Evolutionary conservation across 768 basidiomycete species (phyloP).

Genomic region (Botryobasidium botryosum): DNA sequence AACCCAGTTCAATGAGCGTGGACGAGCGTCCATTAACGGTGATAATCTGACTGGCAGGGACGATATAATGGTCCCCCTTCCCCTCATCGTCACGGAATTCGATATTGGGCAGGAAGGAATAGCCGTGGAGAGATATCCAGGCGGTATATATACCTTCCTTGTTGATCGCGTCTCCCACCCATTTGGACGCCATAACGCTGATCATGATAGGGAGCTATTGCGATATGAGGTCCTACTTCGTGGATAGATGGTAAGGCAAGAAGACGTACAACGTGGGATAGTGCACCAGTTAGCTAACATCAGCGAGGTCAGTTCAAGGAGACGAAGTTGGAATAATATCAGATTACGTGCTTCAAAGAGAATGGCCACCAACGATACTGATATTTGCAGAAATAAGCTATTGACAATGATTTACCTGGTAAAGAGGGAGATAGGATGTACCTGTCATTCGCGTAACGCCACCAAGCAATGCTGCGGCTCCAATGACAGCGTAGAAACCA

Average conservation of each 20-base stretch:
- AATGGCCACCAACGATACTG: slow-evolving; percentile 62
- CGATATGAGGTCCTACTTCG: background rate
- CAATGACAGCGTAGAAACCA: slow-evolving; percentile 63
- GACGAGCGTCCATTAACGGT: slow-evolving; percentile 29
- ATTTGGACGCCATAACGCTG: slow-evolving; percentile 59
- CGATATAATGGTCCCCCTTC: slow-evolving; percentile 45
- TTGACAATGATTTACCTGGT: background rate
- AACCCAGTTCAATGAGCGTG: slow-evolving; percentile 35
- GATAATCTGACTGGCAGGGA: slow-evolving; percentile 30
- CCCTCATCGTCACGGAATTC: slow-evolving; percentile 51
- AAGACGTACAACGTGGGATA: slow-evolving; percentile 40
- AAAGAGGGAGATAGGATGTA: background rate
- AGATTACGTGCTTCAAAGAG: slow-evolving; percentile 40
- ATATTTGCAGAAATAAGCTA: background rate
- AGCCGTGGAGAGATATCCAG: slow-evolving; percentile 50
- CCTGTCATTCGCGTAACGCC: slow-evolving; percentile 66
- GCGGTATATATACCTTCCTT: slow-evolving; percentile 52
- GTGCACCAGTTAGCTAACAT: slow-evolving; percentile 49
- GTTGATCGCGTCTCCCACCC: slow-evolving; percentile 46
- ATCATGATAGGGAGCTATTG: slow-evolving; percentile 52
- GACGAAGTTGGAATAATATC: background rate
- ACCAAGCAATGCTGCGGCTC: slow-evolving; percentile 57
- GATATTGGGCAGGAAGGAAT: slow-evolving; percentile 51
- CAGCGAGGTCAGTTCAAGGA: background rate
- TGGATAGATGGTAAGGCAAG: background rate